Base-by-base conservation (phyloP, 768 basidiomycete genomes). In the Calocybe gangraenosa region DNA sequence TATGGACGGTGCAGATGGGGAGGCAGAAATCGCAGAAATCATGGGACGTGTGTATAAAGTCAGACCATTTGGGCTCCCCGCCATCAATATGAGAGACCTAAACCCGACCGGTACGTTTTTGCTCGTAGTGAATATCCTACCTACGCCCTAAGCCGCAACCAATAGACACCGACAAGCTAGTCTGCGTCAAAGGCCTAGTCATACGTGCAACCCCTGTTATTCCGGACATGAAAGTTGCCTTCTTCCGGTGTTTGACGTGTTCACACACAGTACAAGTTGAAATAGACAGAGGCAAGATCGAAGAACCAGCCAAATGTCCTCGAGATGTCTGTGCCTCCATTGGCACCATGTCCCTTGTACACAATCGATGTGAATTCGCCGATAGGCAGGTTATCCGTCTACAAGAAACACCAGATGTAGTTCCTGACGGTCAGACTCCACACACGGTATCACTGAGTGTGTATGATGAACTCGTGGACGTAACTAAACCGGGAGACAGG, bases 201-300 rank as follows among this genome's bases (percentile, higher is more conserved):
- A 98, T 99, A 49, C 87, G 96, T 18, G 90, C 94, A 0, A 97
- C 96, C 0, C 92, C 95, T 9, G 88, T 99, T 57, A 97, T 98
- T 48, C 96, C 96, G 3, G 96, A 99, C 66, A 98, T 99, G 96
- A 94, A 95, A 67, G 82, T 82, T 53, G 96, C 95, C 17, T 98
- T 99, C 73, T 99, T 99, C 79, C 88, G 94, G 44, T 99, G 96
- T 67, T 73, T 91, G 20, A 87, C 86, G 30, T 99, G 96, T 63
- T 87, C 87, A 32, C 96, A 98, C 65, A 97, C 96, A n/a, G 83
- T 92, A 7, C 92, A 92, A 60, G 89, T 92, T 50, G 93, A 96
- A 59, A 96, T 98, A 40, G 94, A 97, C 64, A 85, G 94, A n/a
- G 96, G 95, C 34, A 90, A 92, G 65, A 98, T 99, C 55, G 82